Evolutionary conservation across 495 filamentous ascomycete species (phyloP), one percentile per base, ranked within the genome.

Genomic region (Oidiodendron maius): DNA sequence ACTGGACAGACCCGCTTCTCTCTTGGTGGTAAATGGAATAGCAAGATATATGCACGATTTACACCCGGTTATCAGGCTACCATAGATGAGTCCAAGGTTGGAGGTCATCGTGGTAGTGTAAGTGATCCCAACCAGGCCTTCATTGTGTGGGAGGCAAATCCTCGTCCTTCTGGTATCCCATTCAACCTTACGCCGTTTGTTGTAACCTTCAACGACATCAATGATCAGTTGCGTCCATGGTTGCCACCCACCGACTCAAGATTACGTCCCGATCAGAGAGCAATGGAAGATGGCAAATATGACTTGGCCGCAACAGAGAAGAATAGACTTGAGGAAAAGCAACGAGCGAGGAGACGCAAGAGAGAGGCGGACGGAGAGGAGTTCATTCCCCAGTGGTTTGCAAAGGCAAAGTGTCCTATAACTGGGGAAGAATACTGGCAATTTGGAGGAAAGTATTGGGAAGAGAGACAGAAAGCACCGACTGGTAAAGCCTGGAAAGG

Each of bases 131-230:
- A 67, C 53, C 81, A 87, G 69, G 90, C 90, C 1, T 87, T 95
- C 69, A 65, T 96, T 10, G 85, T 97, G 40, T 98, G 93, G 93
- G 84, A 97, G 71, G 80, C 82, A 30, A 82, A 96, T 64, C 60
- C 71, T 15, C 82, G 93, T 0, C 93, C 93, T 0, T 68, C 77
- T 6, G 89, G 86, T 17, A 85, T 96, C 36, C 93, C 93, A 2
- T 98, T 98, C 76, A 97, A 97, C 66, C 73, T 98, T 46, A 98
- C 93, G 0, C 93, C 93, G 3, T 98, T 97, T 64, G 91, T 89
- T 13, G 78, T 97, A 53, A 94, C 91, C 0, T 83, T 98, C 44
- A 96, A 97, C 64, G 86, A 87, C 43, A 64, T 96, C 18, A 85
- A 90, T 18, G 86, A 91, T 8, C 72, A 74, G 8, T 75, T 98